Base-by-base conservation (phyloP, 2,329 filamentous ascomycete species). In the Cephalotrichum gorgonifer region DNA sequence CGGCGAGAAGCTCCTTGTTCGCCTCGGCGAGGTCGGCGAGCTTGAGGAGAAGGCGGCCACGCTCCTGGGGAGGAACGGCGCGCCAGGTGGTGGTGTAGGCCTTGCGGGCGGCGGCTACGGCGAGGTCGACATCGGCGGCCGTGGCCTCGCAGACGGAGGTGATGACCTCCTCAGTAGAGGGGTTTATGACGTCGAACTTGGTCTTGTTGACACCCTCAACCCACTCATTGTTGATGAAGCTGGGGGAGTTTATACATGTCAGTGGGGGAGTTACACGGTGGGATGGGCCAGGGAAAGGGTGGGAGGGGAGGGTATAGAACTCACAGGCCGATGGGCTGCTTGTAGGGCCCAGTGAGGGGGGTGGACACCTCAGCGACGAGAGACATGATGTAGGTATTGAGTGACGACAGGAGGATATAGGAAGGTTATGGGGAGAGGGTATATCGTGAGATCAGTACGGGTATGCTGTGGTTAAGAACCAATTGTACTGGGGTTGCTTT, bases 161-260 rank as follows among this genome's bases (percentile, higher is more conserved):
- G 73, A 95, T 94, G 62, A 88, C 80, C 68, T 89, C 82, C 69
- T 95, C 90, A 56, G 80, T 88, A 55, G 84, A 62, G 52, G 89
- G 89, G 78, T 95, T 95, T 76, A 93, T 84, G 67, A 89, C 86
- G 71, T 95, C 88, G 63, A 95, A 93, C 57, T 84, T 89, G 78
- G 88, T 85, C 72, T 89, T 89, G 59, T 95, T 87, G 54, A 85
- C 82, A 64, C 81, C 76, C 60, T 69, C 66, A 55, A 94, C 80
- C 72, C 84, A 96, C 70, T 96, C 85, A 68, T 91, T 90, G 79
- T 93, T 90, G 78, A 95, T 93, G 78, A 88, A 93, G 53, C 85
- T 88, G 26, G n/a, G 17, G n/a, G 17, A 11, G n/a, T n/a, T n/a
- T n/a, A n/a, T n/a, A n/a, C 26, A 9, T 39, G 50, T 50, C 45